phyloP scores from a whole-genome alignment of 2,329 filamentous ascomycete species.

The Fusarium papillatum region DNA sequence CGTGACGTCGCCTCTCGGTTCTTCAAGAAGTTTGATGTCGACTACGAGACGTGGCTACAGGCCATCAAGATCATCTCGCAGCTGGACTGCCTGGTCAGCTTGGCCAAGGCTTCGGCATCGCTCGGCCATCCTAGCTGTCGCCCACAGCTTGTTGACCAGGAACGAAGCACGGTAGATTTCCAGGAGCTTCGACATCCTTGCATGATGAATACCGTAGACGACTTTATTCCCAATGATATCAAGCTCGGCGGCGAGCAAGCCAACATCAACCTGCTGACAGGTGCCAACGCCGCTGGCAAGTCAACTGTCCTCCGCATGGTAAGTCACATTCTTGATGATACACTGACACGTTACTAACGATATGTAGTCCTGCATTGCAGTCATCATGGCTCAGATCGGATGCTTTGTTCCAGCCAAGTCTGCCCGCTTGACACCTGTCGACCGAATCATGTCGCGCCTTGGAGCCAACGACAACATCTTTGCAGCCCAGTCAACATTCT shows the following conservation, averaged over 20 bases:
- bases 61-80: conserved; percentile 93
- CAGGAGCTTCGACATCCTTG: conserved; percentile 94
- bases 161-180: conserved; percentile 92
- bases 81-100: conserved; percentile 93
- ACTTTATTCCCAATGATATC: conserved; percentile 98
- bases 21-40: conserved; percentile 88
- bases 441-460: conserved; percentile 98
- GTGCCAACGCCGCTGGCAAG: conserved; percentile 97
- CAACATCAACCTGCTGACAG: conserved; percentile 93
- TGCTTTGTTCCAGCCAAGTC: conserved; percentile 90
- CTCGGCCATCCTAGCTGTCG: conserved; percentile 91
- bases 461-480: conserved; percentile 99
- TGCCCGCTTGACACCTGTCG: conserved; percentile 88
- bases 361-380: conserved; percentile 87
- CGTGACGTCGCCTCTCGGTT: conserved; percentile 89
- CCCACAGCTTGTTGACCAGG: conserved; percentile 87
- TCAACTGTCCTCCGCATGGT: conserved; percentile 97
- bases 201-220: conserved; percentile 88
- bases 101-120: conserved; percentile 88
- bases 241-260: conserved; percentile 83
- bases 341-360: conserved; percentile 18
- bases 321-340: conserved; percentile 47
- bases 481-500: conserved; percentile 97
- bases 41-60: conserved; percentile 88
- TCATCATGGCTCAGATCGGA: conserved; percentile 97